Evolutionary conservation across 2,329 filamentous ascomycete genomes (phyloP).

Genomic region (Exserohilum rostratum): DNA sequence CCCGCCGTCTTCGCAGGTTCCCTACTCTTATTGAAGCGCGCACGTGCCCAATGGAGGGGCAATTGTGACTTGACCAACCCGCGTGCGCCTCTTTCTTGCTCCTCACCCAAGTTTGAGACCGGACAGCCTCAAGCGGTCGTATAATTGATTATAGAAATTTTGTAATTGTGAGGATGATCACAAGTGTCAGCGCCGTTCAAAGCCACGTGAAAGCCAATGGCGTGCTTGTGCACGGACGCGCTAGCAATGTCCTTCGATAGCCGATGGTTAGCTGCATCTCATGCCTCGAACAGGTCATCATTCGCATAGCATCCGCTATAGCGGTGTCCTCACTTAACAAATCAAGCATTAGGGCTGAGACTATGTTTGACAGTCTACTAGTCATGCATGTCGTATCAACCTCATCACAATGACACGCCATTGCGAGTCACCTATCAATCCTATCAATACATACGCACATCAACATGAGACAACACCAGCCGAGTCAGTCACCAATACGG

Average conservation of each 20-base stretch:
- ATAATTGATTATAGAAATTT: not conserved
- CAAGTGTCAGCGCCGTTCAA: not conserved
- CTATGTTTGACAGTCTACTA: too few species aligned
- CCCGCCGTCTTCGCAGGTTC: not conserved
- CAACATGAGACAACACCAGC: not conserved
- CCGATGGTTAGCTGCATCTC: constrained; percentile 17
- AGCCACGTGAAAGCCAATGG: constrained; percentile 17
- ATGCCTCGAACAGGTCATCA: constrained; percentile 20
- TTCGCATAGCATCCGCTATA: constrained; percentile 8
- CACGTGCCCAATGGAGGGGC: constrained; percentile 17
- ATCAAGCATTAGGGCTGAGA: not conserved
- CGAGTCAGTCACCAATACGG: not conserved
- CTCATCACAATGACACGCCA: too few species aligned
- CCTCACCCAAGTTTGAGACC: not conserved
- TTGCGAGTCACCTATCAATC: too few species aligned
- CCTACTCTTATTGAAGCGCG: constrained; percentile 14
- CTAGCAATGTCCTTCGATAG: constrained; percentile 17
- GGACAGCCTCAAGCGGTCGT: not conserved
- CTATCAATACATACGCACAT: too few species aligned
- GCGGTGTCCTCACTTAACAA: not conserved
- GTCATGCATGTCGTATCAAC: too few species aligned
- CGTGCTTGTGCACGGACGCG: constrained; percentile 32
- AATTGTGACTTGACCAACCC: constrained; percentile 6
- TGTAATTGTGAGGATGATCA: constrained; percentile 1
- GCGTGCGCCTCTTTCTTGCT: not conserved